Evolutionary conservation across 768 basidiomycete species (phyloP), one percentile per base, ranked within the genome.

Genomic region (Tulasnella calospora): DNA sequence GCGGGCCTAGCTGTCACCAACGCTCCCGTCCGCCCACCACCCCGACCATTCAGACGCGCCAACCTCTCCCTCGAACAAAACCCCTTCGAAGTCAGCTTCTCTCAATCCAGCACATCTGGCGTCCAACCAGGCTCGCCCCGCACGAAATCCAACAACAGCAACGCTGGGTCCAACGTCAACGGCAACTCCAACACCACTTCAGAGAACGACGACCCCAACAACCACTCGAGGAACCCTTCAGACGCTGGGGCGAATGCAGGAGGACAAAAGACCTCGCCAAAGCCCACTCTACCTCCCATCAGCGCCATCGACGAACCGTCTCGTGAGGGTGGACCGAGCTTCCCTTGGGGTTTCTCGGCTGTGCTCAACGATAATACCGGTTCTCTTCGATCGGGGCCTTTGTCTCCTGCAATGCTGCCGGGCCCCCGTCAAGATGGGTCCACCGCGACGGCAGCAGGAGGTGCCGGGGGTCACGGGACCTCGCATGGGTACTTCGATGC

Each of bases 321-420:
- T 15, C 91, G 90, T 80, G 75, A 57, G 36, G n/a, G 38, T 21
- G 74, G 79, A 40, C 85, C 85, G 5, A 83, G 86, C 33, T 89
- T 88, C 79, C 84, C 83, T 78, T 90, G 95, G 93, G 88, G 87
- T 46, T 90, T 90, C 83, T 87, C 89, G 57, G 84, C 88, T 19
- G 83, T 84, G 35, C 35, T 69, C 30, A n/a, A 76, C 3, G 87
- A 90, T 61, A 85, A 90, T 61, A 85, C 92, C 72, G 85, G 87
- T 61, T 92, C 92, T 84, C 90, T 99, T 44, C 91, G 97, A 70
- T 89, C 96, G 0, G 97, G 96, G 5, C 97, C 97, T 0, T 91
- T 99, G 76, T 95, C 94, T 7, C 97, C 97, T 40, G 96, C 97
- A 76, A 97, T 98, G 94, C 91, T 98, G 79, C 90, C 94, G 36